Base-by-base conservation (phyloP, 768 basidiomycete genomes). In the Amanita rubescens region DNA sequence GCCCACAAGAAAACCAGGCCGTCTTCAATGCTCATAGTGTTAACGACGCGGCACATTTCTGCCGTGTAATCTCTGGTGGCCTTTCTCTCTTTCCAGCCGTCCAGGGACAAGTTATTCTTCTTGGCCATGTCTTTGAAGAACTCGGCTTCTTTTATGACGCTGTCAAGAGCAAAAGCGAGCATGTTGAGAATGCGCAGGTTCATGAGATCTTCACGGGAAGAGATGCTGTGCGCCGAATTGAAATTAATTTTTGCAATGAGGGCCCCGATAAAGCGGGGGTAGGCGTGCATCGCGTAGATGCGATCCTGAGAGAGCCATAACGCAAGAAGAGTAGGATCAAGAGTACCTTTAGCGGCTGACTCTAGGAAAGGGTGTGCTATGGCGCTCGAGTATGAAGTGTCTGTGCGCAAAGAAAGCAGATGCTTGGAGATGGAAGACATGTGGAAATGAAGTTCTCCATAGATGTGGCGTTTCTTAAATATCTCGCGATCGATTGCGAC, bases 1-100 rank as follows among this genome's bases (percentile, higher is more conserved):
- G 83, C 83, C 86, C 86, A 89, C 12, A 90, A 67, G 56, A 90
- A 82, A 1, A 89, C 70, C 19, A 90, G 66, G 0, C 82, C 84
- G 38, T 90, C 87, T 46, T 78, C 75, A 17, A 86, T 58, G 0
- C 67, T 70, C 3, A 73, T 76, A 14, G 66, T 60, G 5, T 70
- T 66, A 3, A 74, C 72, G 2, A 82, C 67, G 5, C 80, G 73
- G 2, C 74, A 73, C 80, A 90, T 83, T 65, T 86, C 84, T 9
- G 86, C 85, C 1, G 84, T 81, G 58, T 88, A 89, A 53, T 83
- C 79, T 57, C 77, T 72, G 8, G 87, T 90, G 8, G 72, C 77
- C 58, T 80, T 81, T 49, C 80, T 69, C 58, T 81, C 79, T 25
- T 54, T 67, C 79, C 78, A 80, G 3, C 66, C 65, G 4, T 69